These are phyloP conservation scores for Pleurotus cornucopiae DNA, from an alignment of 768 basidiomycete species.

Conservation along the genomic window DNA sequence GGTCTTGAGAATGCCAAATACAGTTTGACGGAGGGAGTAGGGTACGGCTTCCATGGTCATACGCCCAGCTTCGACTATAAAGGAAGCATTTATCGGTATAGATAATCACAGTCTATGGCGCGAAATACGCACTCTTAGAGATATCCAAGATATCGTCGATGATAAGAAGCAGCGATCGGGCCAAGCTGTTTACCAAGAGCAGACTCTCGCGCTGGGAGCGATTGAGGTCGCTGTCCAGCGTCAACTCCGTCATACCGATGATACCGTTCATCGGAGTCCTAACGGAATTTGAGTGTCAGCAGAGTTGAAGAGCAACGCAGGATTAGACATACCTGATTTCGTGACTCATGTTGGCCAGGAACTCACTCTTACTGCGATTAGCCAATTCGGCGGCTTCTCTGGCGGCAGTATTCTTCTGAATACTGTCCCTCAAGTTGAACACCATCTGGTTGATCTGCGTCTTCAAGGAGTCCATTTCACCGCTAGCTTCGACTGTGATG, in stretches of 20 bases:
- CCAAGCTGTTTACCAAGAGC: constrained; percentile 90
- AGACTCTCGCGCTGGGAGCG: constrained; percentile 92
- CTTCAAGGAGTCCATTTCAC: constrained; percentile 99
- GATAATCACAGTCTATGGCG: not conserved
- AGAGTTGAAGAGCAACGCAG: constrained; percentile 5
- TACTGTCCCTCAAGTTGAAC: constrained; percentile 90
- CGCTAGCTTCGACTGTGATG: constrained; percentile 97
- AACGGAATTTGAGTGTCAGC: constrained; percentile 2
- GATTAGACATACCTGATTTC: constrained; percentile 71
- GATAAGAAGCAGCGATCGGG: constrained; percentile 87
- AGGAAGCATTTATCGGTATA: constrained; percentile 12
- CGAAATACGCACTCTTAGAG: constrained; percentile 79
- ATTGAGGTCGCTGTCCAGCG: constrained; percentile 92
- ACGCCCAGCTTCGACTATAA: constrained; percentile 89
- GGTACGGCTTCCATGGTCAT: constrained; percentile 99
- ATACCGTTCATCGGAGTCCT: constrained; percentile 99
- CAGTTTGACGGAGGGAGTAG: constrained; percentile 90
- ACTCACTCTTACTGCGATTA: constrained; percentile 93
- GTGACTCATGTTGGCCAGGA: constrained; percentile 98
- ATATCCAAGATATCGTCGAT: constrained; percentile 99
- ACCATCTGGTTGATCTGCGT: constrained; percentile 99
- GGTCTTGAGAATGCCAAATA: constrained; percentile 96
- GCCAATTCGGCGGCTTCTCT: constrained; percentile 95
- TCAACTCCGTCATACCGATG: constrained; percentile 97
- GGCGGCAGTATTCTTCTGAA: constrained; percentile 97